Evolutionary conservation across 768 basidiomycete species (phyloP), one percentile per base, ranked within the genome.

Genomic region (Serendipita sp.): DNA sequence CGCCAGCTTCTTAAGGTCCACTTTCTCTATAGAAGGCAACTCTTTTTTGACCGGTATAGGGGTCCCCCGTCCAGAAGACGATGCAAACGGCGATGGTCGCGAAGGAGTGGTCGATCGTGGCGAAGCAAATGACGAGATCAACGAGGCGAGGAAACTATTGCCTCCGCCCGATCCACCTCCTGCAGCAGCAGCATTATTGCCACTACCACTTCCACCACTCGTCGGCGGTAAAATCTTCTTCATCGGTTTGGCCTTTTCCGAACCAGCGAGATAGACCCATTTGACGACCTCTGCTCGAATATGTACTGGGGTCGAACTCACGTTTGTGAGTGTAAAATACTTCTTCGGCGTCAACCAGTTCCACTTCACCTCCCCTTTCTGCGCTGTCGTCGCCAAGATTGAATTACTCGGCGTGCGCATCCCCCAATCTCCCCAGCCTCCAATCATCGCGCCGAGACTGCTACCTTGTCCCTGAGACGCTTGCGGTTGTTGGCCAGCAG

Each of bases 211-310:
- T 38, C 34, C 34, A 22, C 41, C 58, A 3, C 63, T 13, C 16
- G 28, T 50, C 16, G 63, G 22, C 3, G 26, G 38, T 30, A 65
- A 20, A 0, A 62, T 44, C 22, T 48, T 31, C 13, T 48, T 60
- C 4, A 51, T 44, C 30, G 70, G 72, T 50, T 75, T 72, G 33
- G 77, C 79, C 70, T 81, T 86, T 68, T 82, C 81, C 1, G 82
- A 77, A 9, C 84, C 84, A 3, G 81, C 79, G 20, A 77, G 76
- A 70, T 88, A 88, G 9, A 90, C 82, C 78, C 83, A 85, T 68
- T 82, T 79, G 75, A 90, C 84, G n/a, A 92, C 82, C 61, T 86
- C 82, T 0, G 90, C 88, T 62, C 81, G 81, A 65, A 98, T 91
- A 62, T 82, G 78, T 41, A 95, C 76, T 7, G 85, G 77, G 33